These are phyloP conservation scores for Chaetomium cochliodes DNA, from an alignment of 495 filamentous ascomycete species.

Conservation along the genomic window DNA sequence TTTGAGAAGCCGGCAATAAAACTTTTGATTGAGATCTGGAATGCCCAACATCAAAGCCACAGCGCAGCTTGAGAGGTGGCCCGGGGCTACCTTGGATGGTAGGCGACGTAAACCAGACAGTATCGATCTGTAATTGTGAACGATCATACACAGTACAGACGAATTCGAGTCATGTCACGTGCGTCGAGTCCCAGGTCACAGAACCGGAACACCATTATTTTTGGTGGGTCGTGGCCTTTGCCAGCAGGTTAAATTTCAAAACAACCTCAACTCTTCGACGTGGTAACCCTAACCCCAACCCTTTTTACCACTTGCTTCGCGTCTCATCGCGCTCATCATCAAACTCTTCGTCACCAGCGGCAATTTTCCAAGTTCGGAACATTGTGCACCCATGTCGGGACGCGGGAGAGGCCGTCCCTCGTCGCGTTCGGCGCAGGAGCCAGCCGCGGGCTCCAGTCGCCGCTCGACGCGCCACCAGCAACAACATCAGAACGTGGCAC, in stretches of 20 bases:
- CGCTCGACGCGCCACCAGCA: conserved; percentile 31
- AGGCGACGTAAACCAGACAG: too few species aligned
- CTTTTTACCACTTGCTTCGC: conserved; percentile 22
- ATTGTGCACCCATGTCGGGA: conserved; percentile 21
- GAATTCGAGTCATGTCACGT: not conserved
- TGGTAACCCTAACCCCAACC: conserved; percentile 41
- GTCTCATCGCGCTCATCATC: conserved; percentile 7
- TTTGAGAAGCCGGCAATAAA: too few species aligned
- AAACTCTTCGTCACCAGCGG: not conserved
- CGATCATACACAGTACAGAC: too few species aligned
- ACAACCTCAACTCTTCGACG: conserved; percentile 26
- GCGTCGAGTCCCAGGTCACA: not conserved
- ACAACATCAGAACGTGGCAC: conserved; percentile 11
- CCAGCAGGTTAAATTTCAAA: conserved; percentile 25
- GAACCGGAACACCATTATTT: not conserved
- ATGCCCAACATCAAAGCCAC: too few species aligned
- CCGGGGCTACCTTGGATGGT: too few species aligned
- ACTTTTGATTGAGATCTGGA: too few species aligned
- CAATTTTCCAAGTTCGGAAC: not conserved
- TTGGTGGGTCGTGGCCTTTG: conserved; percentile 6
- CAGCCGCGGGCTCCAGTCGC: conserved; percentile 23
- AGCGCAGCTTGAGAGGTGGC: too few species aligned
- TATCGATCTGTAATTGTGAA: too few species aligned
- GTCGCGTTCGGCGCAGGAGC: conserved; percentile 22
- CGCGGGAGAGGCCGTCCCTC: conserved; percentile 30